Evolutionary conservation across 495 filamentous ascomycete species (phyloP), one percentile per base, ranked within the genome.

Genomic region (Apodospora peruviana): DNA sequence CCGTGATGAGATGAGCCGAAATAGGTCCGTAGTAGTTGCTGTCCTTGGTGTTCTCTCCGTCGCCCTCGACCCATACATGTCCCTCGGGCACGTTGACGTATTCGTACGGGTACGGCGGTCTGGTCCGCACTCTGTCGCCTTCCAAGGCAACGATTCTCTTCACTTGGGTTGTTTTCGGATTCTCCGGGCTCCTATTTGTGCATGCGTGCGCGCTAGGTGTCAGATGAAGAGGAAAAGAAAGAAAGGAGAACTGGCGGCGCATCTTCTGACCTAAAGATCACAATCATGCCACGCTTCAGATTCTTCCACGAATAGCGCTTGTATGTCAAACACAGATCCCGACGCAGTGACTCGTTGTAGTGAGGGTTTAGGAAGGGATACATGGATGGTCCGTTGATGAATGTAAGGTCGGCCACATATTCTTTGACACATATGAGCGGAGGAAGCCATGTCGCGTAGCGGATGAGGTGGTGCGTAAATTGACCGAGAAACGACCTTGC

Each of bases 1-100:
- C 86, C 5, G 77, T 74, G 22, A 91, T 74, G 37, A 91, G 56
- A 55, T 73, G 77, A 8, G 62, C 71, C 16, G 78, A 74, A 19
- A 83, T 75, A 1, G 87, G 85, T 4, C 87, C 87, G 58, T 88
- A 90, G 21, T 73, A 74, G 66, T 90, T 89, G 58, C 85, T 89
- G 60, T 91, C 87, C 45, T 80, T 61, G 52, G 78, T 81, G 51
- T 76, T 66, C 50, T 82, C 76, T 36, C 48, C 69, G 63, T 89
- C 87, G 0, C 87, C 87, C 58, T 90, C 86, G 16, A 91, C 71
- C 87, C 87, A 91, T 29, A 90, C 71, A 70, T 90, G 85, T 4
- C 85, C 85, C 34, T 70, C 70, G 0, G 86, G 86, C 12, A 91
- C 75, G 24, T 74, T 70, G 51, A 81, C 78, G 7, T 66, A 71